A percentile compares a stretch with the other conserved stretches of the same genome.
Evolutionary conservation across 208 protist genomes (phyloP).

Genomic region (Leishmania amazonensis): DNA sequence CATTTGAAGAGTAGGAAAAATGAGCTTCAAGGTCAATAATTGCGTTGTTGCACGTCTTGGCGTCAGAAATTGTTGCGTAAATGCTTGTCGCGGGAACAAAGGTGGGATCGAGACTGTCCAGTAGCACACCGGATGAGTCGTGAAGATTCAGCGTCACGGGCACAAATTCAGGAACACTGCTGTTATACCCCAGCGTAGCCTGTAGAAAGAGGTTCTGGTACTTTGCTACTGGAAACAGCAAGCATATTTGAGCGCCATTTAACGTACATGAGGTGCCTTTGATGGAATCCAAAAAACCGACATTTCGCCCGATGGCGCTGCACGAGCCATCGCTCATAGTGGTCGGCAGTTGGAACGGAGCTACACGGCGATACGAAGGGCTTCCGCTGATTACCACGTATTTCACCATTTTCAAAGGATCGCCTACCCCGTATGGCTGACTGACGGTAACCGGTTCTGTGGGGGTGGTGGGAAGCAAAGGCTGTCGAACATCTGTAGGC

Average conservation of each 20-base stretch:
- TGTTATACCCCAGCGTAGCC: conserved; percentile 13
- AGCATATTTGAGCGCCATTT: conserved; percentile 48
- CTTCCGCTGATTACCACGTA: conserved; percentile 10
- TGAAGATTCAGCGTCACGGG: conserved; percentile 46
- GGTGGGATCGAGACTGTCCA: conserved; percentile 39
- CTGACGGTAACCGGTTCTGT: neutral
- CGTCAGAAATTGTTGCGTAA: conserved; percentile 40
- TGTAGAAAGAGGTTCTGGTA: conserved; percentile 64
- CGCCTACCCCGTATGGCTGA: conserved; percentile 32
- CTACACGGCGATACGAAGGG: conserved; percentile 35
- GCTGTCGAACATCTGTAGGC: conserved; percentile 46
- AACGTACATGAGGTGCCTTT: conserved; percentile 51
- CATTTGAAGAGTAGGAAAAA: conserved; percentile 44
- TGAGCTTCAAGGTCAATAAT: conserved; percentile 32
- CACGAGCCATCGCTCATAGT: conserved; percentile 48
- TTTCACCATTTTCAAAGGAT: conserved; percentile 35
- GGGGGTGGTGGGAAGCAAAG: neutral
- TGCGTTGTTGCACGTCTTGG: conserved; percentile 53
- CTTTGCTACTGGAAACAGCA: conserved; percentile 33
- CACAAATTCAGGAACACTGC: conserved; percentile 10
- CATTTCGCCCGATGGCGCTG: conserved; percentile 21
- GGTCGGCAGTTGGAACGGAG: conserved; percentile 43
- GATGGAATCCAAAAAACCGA: conserved; percentile 63
- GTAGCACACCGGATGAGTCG: conserved; percentile 24
- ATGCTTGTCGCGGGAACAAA: conserved; percentile 3